phyloP scores from a whole-genome alignment of 495 filamentous ascomycete species.

The Staphylotrichum tortipilum region DNA sequence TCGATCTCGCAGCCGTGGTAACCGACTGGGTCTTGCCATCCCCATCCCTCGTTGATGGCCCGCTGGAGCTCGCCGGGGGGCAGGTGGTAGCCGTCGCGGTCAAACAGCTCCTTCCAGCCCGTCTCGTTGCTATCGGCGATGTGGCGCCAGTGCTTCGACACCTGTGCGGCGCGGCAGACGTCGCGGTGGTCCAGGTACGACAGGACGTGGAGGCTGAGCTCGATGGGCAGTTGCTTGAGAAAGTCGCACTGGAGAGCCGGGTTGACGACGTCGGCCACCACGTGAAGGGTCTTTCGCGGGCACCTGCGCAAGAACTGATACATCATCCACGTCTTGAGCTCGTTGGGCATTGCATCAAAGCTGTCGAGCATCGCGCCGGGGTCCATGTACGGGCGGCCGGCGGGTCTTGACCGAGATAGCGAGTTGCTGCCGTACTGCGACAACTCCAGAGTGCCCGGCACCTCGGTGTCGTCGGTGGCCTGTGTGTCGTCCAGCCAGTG shows the following conservation, averaged over 20 bases:
- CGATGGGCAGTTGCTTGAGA: conserved; percentile 68
- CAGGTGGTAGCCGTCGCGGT: conserved; percentile 68
- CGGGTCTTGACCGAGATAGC: conserved; percentile 8
- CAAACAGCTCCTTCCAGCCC: conserved; percentile 90
- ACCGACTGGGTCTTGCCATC: conserved; percentile 86
- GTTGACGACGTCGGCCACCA: conserved; percentile 88
- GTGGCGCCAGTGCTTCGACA: conserved; percentile 87
- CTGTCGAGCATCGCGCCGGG: conserved; percentile 77
- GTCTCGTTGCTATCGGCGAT: conserved; percentile 88
- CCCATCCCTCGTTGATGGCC: conserved; percentile 92
- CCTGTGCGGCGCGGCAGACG: conserved; percentile 85
- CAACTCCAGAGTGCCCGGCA: conserved; percentile 6
- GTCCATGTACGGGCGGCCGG: conserved; percentile 40
- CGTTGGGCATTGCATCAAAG: conserved; percentile 81
- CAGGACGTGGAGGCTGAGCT: conserved; percentile 80
- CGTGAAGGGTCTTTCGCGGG: conserved; percentile 78
- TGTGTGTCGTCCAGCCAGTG: conserved; percentile 24
- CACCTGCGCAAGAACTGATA: conserved; percentile 88
- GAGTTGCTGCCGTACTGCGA: conserved; percentile 14
- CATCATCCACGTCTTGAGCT: conserved; percentile 90
- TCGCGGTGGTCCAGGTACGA: conserved; percentile 80
- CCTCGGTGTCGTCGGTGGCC: conserved; percentile 21
- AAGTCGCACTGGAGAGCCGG: conserved; percentile 97
- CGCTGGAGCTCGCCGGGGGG: conserved; percentile 76
- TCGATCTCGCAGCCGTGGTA: conserved; percentile 71